Evolutionary conservation across 192 early-diverging fungal species (phyloP), one percentile per base, ranked within the genome.

Genomic region (Coemansia sp.): DNA sequence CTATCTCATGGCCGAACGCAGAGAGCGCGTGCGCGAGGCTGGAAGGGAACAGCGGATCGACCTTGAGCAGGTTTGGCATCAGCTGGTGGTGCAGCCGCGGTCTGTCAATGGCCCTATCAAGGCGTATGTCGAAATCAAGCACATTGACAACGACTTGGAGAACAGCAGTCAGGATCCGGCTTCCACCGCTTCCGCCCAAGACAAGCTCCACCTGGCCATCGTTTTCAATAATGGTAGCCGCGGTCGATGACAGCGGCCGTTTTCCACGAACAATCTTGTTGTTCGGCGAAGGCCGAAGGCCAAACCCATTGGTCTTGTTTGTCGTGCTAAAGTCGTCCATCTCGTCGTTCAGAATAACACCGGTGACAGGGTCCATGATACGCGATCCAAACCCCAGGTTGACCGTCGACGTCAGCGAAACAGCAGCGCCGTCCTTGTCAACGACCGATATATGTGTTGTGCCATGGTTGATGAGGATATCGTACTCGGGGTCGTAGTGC

Each of bases 311-410:
- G 10, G 89, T 86, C 10, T 76, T 59, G 60, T 89, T 90, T 34
- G 89, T 89, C 11, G 90, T 92, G 56, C 90, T 91, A 67, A 97
- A 98, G 68, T 98, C 95, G 75, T 97, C 92, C 94, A 97, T 96
- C 69, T 97, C 91, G 72, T 97, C 90, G 75, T 98, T 98, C 52
- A 98, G 80, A 43, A 98, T 91, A 58, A 98, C 81, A 20, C 95
- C 96, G 0, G 94, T 95, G 20, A 64, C 80, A 9, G 87, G 88
- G 73, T 98, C 94, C 87, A 97, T 87, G 33, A 98, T 73, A 48
- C 88, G 88, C 6, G 93, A 89, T 12, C 96, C 96, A 85, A 97
- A 97, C 56, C 92, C 76, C 41, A 97, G 76, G 76, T 98, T 98
- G 7, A 93, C 85, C 0, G 97, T 98, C 30, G 92, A 93, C 2